A percentile compares a stretch with the other conserved stretches of the same genome.
Evolutionary conservation across 371 early-diverging fungal genomes (phyloP).

Genomic region (Mortierella sp.): DNA sequence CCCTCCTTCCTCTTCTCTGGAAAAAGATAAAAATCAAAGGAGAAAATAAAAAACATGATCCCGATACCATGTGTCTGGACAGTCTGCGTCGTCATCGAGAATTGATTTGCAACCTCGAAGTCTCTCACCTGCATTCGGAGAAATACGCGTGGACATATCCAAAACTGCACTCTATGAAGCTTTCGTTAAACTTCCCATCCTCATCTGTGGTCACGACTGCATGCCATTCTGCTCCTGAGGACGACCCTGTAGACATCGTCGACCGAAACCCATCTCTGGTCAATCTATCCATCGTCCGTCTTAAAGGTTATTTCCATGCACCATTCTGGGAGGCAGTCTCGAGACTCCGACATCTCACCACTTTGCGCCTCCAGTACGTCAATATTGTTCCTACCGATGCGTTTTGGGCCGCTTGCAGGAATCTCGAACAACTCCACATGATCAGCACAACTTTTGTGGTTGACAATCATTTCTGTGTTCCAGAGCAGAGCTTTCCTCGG

Average conservation of each 20-base stretch:
- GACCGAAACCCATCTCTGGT: not conserved
- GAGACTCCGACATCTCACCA: not conserved
- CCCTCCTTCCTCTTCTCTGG: no score
- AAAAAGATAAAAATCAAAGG: not conserved
- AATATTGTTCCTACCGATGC: not conserved
- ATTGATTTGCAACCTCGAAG: not conserved
- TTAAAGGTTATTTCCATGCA: not conserved
- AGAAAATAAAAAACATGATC: not conserved
- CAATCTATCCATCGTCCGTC: not conserved
- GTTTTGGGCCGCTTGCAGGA: not conserved
- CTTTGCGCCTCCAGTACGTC: not conserved
- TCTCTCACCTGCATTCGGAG: not conserved
- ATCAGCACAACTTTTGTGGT: not conserved
- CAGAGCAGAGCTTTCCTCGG: not conserved
- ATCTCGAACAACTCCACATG: not conserved
- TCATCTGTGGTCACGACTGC: no score
- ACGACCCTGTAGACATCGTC: not conserved
- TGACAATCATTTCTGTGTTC: not conserved
- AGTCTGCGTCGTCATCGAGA: not conserved
- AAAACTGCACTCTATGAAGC: not conserved
- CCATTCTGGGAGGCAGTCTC: not conserved
- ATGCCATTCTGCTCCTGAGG: not conserved
- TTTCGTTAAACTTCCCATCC: not conserved
- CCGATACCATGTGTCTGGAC: not conserved
- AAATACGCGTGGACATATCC: not conserved